Percentiles rank a stretch among this genome's conserved stretches.
Evolutionary conservation across 345 rosid genomes (phyloP).

Genomic region (Camelina laxa): DNA sequence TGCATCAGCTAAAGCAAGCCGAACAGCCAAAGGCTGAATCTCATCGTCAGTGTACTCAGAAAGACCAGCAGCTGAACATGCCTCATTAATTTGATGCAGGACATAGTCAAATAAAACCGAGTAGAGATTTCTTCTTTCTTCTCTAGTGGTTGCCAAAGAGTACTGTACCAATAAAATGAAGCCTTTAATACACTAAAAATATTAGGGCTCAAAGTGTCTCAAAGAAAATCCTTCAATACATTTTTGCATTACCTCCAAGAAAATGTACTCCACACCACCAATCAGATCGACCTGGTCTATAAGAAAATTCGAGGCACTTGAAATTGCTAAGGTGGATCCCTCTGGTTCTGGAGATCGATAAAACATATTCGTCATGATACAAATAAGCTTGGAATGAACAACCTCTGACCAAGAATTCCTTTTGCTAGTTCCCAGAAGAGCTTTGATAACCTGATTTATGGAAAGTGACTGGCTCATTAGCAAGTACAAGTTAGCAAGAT

Average conservation of each 20-base stretch:
- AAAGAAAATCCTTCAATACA: slow-evolving; percentile 11
- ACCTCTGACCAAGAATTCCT: slow-evolving; percentile 93
- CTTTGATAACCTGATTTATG: slow-evolving; percentile 76
- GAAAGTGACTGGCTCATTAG: slow-evolving; percentile 34
- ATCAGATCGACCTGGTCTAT: slow-evolving; percentile 86
- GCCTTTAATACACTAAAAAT: slow-evolving; percentile 15
- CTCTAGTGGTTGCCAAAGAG: slow-evolving; percentile 81
- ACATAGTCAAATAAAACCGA: slow-evolving; percentile 88
- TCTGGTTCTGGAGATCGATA: slow-evolving; percentile 73
- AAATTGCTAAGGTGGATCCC: slow-evolving; percentile 47
- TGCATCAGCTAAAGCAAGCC: slow-evolving; percentile 87
- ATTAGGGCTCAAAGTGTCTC: slow-evolving; percentile 16
- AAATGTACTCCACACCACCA: slow-evolving; percentile 93
- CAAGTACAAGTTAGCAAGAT: slow-evolving; percentile 25
- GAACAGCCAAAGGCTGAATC: slow-evolving; percentile 77
- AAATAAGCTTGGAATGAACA: slow-evolving; percentile 91
- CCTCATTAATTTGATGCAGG: slow-evolving; percentile 83
- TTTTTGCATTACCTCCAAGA: slow-evolving; percentile 70
- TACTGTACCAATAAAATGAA: slow-evolving; percentile 64
- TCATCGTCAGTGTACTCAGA: slow-evolving; percentile 88
- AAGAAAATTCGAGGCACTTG: slow-evolving; percentile 65
- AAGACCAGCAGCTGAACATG: slow-evolving; percentile 74
- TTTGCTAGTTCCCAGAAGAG: slow-evolving; percentile 75
- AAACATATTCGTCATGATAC: slow-evolving; percentile 90
- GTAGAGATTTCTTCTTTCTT: slow-evolving; percentile 88